These are phyloP conservation scores for Periconia sp. DNA, from an alignment of 2,329 filamentous ascomycete genomes.

Conservation along the genomic window DNA sequence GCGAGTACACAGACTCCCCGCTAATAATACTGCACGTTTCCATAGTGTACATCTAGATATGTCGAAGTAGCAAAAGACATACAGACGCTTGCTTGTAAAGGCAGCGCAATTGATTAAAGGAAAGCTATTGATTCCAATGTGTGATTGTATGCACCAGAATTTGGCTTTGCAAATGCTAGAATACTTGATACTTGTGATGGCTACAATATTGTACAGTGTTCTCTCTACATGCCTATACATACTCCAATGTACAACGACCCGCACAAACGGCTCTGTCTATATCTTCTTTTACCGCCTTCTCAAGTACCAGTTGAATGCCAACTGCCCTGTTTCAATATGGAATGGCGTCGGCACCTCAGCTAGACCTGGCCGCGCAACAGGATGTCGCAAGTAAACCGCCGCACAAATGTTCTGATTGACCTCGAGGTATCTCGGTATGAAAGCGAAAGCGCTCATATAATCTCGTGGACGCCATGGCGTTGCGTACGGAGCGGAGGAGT, in stretches of 20 bases:
- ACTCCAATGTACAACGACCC: slow-evolving; percentile 1
- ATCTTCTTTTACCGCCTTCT: slow-evolving; percentile 68
- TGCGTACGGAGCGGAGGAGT: slow-evolving; percentile 71
- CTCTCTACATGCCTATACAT: slow-evolving; percentile 1
- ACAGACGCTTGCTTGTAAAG: background rate
- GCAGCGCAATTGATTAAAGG: too few species aligned
- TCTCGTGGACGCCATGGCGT: slow-evolving; percentile 89
- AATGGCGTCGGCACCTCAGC: slow-evolving; percentile 83
- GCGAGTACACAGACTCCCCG: slow-evolving; percentile 1
- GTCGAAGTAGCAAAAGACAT: slow-evolving; percentile 4
- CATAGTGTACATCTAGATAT: slow-evolving; percentile 7
- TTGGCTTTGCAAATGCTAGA: too few species aligned
- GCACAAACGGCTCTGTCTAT: background rate
- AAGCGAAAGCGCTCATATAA: slow-evolving; percentile 91
- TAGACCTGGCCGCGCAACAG: slow-evolving; percentile 80
- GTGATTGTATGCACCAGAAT: too few species aligned
- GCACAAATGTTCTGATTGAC: slow-evolving; percentile 98
- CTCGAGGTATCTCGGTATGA: slow-evolving; percentile 93
- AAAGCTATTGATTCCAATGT: too few species aligned
- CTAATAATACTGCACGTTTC: slow-evolving; percentile 8
- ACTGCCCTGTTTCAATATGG: slow-evolving; percentile 69
- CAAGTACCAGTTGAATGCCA: slow-evolving; percentile 95
- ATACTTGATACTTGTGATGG: too few species aligned
- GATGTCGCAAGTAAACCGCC: slow-evolving; percentile 92
- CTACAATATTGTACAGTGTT: slow-evolving; percentile 8